Percentiles rank a stretch among this genome's conserved stretches.
Evolutionary conservation across 2,329 filamentous ascomycete genomes (phyloP).

Genomic region (Neurospora sp.): DNA sequence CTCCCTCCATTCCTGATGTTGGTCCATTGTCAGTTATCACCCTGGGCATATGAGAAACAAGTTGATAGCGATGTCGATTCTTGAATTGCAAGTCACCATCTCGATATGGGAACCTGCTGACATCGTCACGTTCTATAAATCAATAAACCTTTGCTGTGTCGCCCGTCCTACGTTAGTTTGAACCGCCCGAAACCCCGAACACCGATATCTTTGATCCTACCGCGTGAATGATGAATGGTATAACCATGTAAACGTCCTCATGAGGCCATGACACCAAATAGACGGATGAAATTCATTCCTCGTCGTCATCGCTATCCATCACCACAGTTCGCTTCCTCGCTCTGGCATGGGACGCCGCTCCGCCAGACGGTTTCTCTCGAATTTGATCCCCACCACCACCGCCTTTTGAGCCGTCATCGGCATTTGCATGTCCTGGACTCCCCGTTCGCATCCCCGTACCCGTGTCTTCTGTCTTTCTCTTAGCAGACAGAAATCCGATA

Average conservation of each 20-base stretch:
- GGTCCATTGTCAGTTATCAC: neutral
- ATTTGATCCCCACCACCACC: neutral
- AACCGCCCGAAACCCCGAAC: no score
- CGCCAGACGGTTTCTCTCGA: neutral
- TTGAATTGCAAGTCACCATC: no score
- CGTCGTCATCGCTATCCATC: neutral
- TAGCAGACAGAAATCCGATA: neutral
- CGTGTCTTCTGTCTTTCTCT: neutral
- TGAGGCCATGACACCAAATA: neutral
- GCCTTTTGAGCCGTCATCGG: neutral
- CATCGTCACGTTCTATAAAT: no score
- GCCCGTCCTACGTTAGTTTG: no score
- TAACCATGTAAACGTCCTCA: neutral
- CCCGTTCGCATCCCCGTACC: neutral
- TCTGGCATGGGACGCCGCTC: neutral
- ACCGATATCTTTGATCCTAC: no score
- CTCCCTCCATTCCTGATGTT: neutral
- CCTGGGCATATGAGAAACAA: neutral
- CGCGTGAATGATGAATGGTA: neutral
- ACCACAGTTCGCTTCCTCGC: neutral
- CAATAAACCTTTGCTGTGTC: no score
- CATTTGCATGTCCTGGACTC: neutral
- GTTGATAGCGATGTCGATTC: no score
- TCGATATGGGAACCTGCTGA: no score
- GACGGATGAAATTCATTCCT: neutral